Evolutionary conservation across 495 filamentous ascomycete species (phyloP), one percentile per base, ranked within the genome.

Genomic region (Jackrogersella multiformis): DNA sequence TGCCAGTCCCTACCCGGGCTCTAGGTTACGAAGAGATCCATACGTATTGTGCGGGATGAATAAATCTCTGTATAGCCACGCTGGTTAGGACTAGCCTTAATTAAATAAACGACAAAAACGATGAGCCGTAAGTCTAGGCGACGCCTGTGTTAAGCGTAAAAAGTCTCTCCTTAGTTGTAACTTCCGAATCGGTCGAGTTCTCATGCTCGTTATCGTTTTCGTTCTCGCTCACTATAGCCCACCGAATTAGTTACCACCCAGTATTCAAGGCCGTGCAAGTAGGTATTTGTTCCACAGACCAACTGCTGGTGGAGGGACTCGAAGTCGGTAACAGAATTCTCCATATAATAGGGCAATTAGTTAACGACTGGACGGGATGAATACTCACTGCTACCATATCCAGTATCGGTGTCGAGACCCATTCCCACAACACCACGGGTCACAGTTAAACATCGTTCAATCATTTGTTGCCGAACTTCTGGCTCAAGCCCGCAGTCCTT

Each of bases 371-470:
- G 16, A 49, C 39, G 36, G 26, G 51, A 42, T 28, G 4, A 36
- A 34, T 46, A 62, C 67, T 70, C 38, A 70, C 67, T 85, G 53
- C 79, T 85, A 12, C 72, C 83, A 73, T 86, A 87, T 2, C 84
- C 84, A 4, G 80, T 82, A 56, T 87, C 84, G 5, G 80, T 80
- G 58, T 87, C 84, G 21, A 72, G 64, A 35, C 81, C 79, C 80
- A 86, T 84, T 0, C 84, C 84, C 3, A 84, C 76, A 23, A 83
- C 72, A n/a, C 71, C 75, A 68, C 79, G 81, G 13, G 79, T 83
- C n/a, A 86, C 74, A 5, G 57, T 55, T 39, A 85, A 53, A 49
- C 84, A 87, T 51, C 76, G 72, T 35, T 81, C 79, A 34, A 87
- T 79, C 71, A 87, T 75, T 35, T 64, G 71, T 36, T 78, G 77